Conservation (phyloP, 179 eudicot genomes). For the Beta lomatogona region DNA sequence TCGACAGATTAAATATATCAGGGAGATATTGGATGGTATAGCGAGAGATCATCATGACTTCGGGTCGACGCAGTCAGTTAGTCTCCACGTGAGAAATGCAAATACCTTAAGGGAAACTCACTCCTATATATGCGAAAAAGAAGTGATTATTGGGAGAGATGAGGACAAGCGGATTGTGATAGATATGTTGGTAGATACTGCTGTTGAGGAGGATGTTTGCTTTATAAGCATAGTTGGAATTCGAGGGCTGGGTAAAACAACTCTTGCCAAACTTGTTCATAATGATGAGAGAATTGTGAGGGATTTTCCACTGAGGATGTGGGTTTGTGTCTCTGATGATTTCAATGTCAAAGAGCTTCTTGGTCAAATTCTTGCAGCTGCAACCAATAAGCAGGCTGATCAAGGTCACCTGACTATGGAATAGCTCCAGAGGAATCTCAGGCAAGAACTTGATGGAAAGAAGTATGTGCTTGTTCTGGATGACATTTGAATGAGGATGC, state of each 20-base stretch:
- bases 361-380: constrained; percentile 4
- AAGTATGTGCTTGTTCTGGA: constrained; percentile 24
- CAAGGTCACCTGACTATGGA: not conserved
- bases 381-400: too few relatives aligned
- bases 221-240: constrained; percentile 26
- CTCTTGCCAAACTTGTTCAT: constrained; percentile 26
- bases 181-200: constrained; percentile 1
- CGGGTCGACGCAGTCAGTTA: constrained; percentile 16
- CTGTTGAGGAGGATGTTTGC: not conserved
- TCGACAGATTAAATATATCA: too few relatives aligned
- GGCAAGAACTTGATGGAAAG: not conserved
- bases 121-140: not conserved
- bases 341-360: constrained; percentile 8
- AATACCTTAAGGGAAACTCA: constrained; percentile 14
- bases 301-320: constrained; percentile 22
- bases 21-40: constrained; percentile 17
- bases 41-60: not conserved
- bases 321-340: constrained; percentile 35
- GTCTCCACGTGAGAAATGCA: not conserved
- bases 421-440: not conserved
- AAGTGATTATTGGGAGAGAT: constrained; percentile 35
- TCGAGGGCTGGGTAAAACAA: constrained; percentile 36
- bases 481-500: constrained; percentile 23
- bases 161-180: constrained; percentile 22
- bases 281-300: constrained; percentile 14